phyloP scores from a whole-genome alignment of 371 early-diverging fungal genomes.

The Vairimorpha necatrix region DNA sequence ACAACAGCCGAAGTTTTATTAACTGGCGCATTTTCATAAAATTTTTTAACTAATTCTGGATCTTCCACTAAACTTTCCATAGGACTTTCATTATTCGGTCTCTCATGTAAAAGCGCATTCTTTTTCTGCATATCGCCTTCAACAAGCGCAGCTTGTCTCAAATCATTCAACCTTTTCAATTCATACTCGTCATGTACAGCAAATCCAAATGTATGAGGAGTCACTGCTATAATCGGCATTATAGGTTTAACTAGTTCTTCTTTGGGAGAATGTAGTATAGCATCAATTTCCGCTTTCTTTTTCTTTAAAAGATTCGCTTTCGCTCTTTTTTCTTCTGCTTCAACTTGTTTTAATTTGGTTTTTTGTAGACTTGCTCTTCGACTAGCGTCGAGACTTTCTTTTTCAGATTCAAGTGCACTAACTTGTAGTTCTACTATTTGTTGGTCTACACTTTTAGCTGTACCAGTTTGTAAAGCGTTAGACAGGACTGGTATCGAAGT shows the following conservation, averaged over 20 bases:
- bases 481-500: background rate
- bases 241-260: constrained; percentile 7
- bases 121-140: constrained; percentile 6
- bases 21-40: constrained; percentile 4
- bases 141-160: background rate
- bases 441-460: constrained; percentile 12
- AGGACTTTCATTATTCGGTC: background rate
- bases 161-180: constrained; percentile 8
- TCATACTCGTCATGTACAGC: constrained; percentile 3
- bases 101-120: constrained; percentile 13
- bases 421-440: constrained; percentile 11
- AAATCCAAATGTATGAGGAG: constrained; percentile 12
- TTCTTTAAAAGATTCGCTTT: background rate
- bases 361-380: background rate
- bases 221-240: constrained; percentile 11
- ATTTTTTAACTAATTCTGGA: background rate
- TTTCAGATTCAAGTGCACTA: background rate
- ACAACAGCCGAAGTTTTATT: constrained; percentile 5
- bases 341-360: background rate
- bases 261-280: background rate
- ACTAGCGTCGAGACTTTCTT: background rate
- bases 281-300: background rate
- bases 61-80: background rate
- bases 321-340: constrained; percentile 2
- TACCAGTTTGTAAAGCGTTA: background rate